phyloP scores from a whole-genome alignment of 1,139 yeast genomes.

The Magnusiomyces suaveolens region DNA sequence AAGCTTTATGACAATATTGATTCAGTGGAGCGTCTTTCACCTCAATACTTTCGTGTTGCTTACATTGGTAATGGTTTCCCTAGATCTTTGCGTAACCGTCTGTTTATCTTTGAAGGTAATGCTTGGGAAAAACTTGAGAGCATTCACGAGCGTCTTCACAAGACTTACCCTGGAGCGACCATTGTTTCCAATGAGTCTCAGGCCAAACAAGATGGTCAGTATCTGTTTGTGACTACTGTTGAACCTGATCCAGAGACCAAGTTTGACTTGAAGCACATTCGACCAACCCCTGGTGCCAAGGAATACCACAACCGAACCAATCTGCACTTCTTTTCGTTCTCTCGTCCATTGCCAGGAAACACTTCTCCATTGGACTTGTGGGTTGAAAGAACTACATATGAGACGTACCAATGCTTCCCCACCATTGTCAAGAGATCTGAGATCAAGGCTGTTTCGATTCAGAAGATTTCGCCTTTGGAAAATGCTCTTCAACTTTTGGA shows the following conservation, averaged over 20 bases:
- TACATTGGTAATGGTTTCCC: constrained; percentile 86
- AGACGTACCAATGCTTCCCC: constrained; percentile 71
- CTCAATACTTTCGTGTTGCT: constrained; percentile 71
- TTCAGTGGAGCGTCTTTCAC: constrained; percentile 56
- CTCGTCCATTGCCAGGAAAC: constrained; percentile 67
- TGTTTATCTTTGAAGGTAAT: constrained; percentile 74
- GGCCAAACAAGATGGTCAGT: constrained; percentile 63
- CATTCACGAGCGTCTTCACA: constrained; percentile 65
- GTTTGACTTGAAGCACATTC: constrained; percentile 9
- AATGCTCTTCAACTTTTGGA: constrained; percentile 66
- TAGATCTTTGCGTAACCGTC: constrained; percentile 58
- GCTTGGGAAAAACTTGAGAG: constrained; percentile 84
- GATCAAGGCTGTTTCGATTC: constrained; percentile 43
- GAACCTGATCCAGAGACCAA: constrained; percentile 39
- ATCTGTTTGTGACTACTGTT: constrained; percentile 61
- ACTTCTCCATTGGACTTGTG: constrained; percentile 67
- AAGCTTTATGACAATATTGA: constrained; percentile 60
- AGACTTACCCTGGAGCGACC: constrained; percentile 75
- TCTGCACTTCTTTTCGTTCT: constrained; percentile 57
- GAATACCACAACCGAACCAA: constrained; percentile 41
- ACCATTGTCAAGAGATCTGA: constrained; percentile 81
- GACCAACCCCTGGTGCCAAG: constrained; percentile 25
- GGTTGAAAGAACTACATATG: constrained; percentile 82
- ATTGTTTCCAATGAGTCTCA: constrained; percentile 60
- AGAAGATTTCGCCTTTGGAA: constrained; percentile 71